Conservation (phyloP, 768 basidiomycete species). For the Pulveroboletus ravenelii region DNA sequence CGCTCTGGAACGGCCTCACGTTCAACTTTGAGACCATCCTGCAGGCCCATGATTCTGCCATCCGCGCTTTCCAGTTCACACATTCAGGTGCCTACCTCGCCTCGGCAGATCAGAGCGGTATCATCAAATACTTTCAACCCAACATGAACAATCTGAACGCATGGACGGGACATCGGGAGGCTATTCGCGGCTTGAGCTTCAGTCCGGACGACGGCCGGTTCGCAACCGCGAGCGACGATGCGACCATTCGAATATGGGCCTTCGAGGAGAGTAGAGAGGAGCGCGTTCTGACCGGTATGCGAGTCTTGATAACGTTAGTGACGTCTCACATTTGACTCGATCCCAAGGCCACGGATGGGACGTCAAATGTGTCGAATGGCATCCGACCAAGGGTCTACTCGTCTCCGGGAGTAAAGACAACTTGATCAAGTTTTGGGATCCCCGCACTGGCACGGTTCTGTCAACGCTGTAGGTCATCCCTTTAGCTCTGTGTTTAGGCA, state of each 20-base stretch:
- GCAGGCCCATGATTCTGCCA: slow-evolving; percentile 96
- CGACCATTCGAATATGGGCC: slow-evolving; percentile 90
- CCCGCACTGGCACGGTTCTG: slow-evolving; percentile 83
- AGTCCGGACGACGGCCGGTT: slow-evolving; percentile 90
- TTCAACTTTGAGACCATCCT: slow-evolving; percentile 99
- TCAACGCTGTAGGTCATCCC: slow-evolving; percentile 71
- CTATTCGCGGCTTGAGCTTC: slow-evolving; percentile 87
- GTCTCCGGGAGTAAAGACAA: slow-evolving; percentile 98
- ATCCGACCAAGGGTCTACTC: slow-evolving; percentile 92
- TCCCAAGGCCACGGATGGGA: slow-evolving; percentile 94
- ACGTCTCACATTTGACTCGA: slow-evolving; percentile 10
- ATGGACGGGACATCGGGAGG: slow-evolving; percentile 92
- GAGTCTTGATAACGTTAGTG: neutral
- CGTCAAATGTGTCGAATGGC: slow-evolving; percentile 98
- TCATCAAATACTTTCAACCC: slow-evolving; percentile 98
- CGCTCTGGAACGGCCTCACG: slow-evolving; percentile 96
- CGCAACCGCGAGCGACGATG: slow-evolving; percentile 94
- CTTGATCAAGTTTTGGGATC: slow-evolving; percentile 99
- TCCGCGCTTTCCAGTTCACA: slow-evolving; percentile 85
- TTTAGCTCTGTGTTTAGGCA: neutral
- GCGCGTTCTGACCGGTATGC: slow-evolving; percentile 72
- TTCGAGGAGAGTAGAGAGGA: slow-evolving; percentile 91
- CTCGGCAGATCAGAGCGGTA: slow-evolving; percentile 87
- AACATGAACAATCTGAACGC: slow-evolving; percentile 98
- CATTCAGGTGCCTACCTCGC: slow-evolving; percentile 92